Conservation (phyloP, 2,329 filamentous ascomycete genomes). For the Aspergillus viridinutans region DNA sequence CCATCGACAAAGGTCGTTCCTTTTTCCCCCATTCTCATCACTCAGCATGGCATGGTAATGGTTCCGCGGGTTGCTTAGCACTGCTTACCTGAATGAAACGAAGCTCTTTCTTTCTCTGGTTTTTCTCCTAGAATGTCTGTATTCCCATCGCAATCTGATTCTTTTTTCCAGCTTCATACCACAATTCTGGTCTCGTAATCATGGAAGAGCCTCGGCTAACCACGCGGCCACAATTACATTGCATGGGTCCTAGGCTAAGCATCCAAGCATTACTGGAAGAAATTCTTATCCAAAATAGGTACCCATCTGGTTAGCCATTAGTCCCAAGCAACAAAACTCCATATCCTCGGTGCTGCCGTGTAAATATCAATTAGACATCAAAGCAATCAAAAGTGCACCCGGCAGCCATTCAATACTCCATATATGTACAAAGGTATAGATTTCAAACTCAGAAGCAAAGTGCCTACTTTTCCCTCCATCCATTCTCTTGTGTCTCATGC, state of each 20-base stretch:
- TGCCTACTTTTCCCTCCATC: conserved; percentile 2
- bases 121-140: conserved; percentile 14
- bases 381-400: not conserved
- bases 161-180: not conserved
- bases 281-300: not conserved
- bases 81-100: not conserved
- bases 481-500: conserved; percentile 8
- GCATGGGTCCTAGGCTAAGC: not conserved
- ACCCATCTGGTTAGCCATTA: not conserved
- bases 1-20: not conserved
- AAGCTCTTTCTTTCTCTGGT: not conserved
- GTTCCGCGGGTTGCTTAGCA: not conserved
- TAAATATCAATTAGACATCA: conserved; percentile 1
- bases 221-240: not conserved
- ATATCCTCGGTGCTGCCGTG: conserved; percentile 6
- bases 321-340: not conserved
- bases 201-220: not conserved
- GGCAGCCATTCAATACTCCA: conserved; percentile 3
- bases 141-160: not conserved
- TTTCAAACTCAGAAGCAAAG: conserved; percentile 1
- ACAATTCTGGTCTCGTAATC: not conserved
- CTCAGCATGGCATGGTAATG: not conserved
- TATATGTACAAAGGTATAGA: conserved; percentile 7
- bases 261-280: not conserved
- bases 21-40: not conserved